phyloP scores from a whole-genome alignment of 1,284 basidiomycete species.

The Fomitiporia mediterranea region DNA sequence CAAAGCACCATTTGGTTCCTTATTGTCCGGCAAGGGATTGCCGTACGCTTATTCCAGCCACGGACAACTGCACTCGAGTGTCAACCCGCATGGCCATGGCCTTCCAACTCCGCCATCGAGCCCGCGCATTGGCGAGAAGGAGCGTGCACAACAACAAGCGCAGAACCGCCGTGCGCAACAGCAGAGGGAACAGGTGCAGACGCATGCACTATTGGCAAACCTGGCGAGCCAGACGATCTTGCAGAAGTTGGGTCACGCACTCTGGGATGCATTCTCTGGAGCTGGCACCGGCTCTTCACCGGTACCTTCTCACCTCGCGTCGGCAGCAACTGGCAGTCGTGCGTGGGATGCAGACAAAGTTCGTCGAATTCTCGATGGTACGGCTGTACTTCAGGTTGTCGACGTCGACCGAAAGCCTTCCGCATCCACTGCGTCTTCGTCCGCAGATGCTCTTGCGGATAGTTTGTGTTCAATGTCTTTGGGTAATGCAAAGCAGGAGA shows the following conservation, averaged over 20 bases:
- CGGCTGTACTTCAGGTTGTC: constrained; percentile 52
- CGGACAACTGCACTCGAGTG: not conserved
- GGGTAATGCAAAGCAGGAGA: not conserved
- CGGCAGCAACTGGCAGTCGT: constrained; percentile 64
- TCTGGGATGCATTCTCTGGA: constrained; percentile 78
- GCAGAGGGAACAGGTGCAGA: constrained; percentile 29
- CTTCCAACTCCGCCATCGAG: constrained; percentile 7
- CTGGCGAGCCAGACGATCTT: constrained; percentile 69
- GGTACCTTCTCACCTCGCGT: constrained; percentile 51
- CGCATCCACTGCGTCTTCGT: not conserved
- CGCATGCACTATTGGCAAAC: constrained; percentile 53
- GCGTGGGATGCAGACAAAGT: constrained; percentile 74
- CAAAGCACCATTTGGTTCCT: constrained; percentile 29
- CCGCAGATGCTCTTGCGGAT: constrained; percentile 15
- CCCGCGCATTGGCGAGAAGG: constrained; percentile 22
- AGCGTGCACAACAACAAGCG: constrained; percentile 25
- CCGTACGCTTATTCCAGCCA: constrained; percentile 10
- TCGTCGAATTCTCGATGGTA: constrained; percentile 68
- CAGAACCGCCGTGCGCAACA: constrained; percentile 22
- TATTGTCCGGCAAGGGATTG: constrained; percentile 49
- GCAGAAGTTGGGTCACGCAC: constrained; percentile 60
- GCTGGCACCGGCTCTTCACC: constrained; percentile 26
- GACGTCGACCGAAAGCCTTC: constrained; percentile 10
- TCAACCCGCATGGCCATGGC: not conserved
- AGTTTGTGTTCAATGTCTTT: constrained; percentile 16